Conservation (phyloP, 139 green algal species). For the Coelastrella sp. region DNA sequence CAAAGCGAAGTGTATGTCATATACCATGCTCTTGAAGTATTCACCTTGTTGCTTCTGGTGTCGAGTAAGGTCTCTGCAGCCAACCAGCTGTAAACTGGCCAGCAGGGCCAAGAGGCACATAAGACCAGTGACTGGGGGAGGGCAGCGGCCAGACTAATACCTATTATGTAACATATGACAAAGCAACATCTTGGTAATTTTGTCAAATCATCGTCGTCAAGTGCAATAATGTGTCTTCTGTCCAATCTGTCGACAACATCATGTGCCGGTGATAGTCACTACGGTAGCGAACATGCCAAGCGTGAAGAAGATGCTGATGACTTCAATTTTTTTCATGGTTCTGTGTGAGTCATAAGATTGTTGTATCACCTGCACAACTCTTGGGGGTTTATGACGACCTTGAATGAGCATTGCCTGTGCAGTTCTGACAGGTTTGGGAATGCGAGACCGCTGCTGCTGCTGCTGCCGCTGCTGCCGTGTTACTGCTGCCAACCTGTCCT, state of each 20-base stretch:
- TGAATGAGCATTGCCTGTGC: background rate
- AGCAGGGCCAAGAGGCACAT: slow-evolving; percentile 3
- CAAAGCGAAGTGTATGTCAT: too few relatives aligned
- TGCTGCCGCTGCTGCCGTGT: too few relatives aligned
- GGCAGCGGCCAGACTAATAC: slow-evolving; percentile 15
- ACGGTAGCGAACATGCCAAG: too few relatives aligned
- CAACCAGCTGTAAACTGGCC: background rate
- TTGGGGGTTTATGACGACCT: slow-evolving; percentile 6
- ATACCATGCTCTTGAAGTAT: too few relatives aligned
- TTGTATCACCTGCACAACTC: slow-evolving; percentile 15
- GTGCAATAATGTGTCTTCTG: too few relatives aligned
- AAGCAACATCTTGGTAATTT: background rate
- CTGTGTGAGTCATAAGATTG: too few relatives aligned
- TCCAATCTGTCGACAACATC: too few relatives aligned
- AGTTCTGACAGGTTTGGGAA: background rate
- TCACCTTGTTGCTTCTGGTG: slow-evolving; percentile 25
- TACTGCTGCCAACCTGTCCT: background rate
- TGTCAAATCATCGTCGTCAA: too few relatives aligned
- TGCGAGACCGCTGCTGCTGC: background rate
- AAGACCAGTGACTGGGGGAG: background rate
- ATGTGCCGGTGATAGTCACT: too few relatives aligned
- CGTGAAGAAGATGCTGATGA: too few relatives aligned
- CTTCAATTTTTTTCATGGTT: too few relatives aligned
- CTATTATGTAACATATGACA: background rate
- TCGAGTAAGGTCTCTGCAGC: slow-evolving; percentile 39